Evolutionary conservation across 768 basidiomycete genomes (phyloP).

Genomic region (Aureoboletus auriporus): DNA sequence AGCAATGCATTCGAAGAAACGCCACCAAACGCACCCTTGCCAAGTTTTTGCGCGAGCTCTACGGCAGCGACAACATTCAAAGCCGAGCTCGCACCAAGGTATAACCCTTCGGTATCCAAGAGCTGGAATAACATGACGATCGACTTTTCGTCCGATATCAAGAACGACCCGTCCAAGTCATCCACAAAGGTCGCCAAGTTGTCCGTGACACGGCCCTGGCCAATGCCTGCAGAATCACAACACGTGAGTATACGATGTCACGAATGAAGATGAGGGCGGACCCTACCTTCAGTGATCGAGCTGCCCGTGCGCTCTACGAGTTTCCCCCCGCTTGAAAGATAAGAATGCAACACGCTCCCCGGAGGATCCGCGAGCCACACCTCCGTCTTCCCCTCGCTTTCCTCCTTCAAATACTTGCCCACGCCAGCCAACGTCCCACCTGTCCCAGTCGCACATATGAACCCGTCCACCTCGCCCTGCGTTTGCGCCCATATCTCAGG

Average conservation of each 20-base stretch:
- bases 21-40: conserved; percentile 53
- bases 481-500: conserved; percentile 97
- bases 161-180: conserved; percentile 77
- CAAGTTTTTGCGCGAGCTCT: conserved; percentile 81
- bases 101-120: conserved; percentile 88
- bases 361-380: conserved; percentile 97
- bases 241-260: neutral
- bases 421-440: conserved; percentile 93
- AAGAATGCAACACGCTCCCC: conserved; percentile 86
- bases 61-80: conserved; percentile 93
- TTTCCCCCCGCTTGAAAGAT: conserved; percentile 75
- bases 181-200: conserved; percentile 83
- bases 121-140: conserved; percentile 93
- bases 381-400: conserved; percentile 72
- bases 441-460: conserved; percentile 92
- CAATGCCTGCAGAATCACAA: conserved; percentile 64
- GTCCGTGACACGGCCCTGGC: conserved; percentile 92
- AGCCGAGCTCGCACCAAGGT: conserved; percentile 91
- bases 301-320: conserved; percentile 75
- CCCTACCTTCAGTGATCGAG: conserved; percentile 96
- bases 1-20: neutral
- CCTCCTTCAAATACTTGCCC: conserved; percentile 81
- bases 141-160: conserved; percentile 83
- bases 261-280: conserved; percentile 22
- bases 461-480: conserved; percentile 75